Evolutionary conservation across 768 basidiomycete species (phyloP).

Genomic region (Cystobasidium ongulense): DNA sequence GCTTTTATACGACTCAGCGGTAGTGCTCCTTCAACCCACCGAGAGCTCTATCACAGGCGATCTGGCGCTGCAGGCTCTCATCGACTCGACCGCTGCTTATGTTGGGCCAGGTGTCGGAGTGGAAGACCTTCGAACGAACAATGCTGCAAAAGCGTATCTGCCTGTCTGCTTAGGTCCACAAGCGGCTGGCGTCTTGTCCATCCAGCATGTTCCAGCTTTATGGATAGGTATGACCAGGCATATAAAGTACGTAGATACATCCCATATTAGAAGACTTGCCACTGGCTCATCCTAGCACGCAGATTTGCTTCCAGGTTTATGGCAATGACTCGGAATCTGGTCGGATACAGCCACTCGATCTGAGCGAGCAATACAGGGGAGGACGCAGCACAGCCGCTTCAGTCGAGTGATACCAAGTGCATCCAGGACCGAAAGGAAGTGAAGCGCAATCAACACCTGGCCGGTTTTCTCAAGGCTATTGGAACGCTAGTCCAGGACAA

Average conservation of each 20-base stretch:
- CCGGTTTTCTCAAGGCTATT: conserved; percentile 4
- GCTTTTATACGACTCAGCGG: neutral
- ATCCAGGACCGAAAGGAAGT: neutral
- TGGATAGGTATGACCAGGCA: neutral
- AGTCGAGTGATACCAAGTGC: neutral
- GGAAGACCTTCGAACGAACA: too few relatives aligned
- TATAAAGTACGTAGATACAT: neutral
- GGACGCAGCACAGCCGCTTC: neutral
- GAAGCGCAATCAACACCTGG: conserved; percentile 1
- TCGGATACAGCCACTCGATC: neutral
- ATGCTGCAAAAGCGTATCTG: neutral
- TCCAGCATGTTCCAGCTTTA: neutral
- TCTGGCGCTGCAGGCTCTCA: neutral
- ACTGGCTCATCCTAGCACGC: neutral
- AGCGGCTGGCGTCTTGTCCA: conserved; percentile 5
- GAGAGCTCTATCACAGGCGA: neutral
- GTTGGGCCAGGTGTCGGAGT: neutral
- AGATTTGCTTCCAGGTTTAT: neutral
- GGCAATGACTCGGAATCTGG: neutral
- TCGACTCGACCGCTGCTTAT: neutral
- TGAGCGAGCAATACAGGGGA: neutral
- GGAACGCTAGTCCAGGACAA: neutral
- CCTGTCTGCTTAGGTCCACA: conserved; percentile 9
- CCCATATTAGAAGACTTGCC: neutral
- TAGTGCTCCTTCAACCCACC: neutral